Evolutionary conservation across 2,329 filamentous ascomycete species (phyloP), one percentile per base, ranked within the genome.

Genomic region (Clarireedia homoeocarpa): DNA sequence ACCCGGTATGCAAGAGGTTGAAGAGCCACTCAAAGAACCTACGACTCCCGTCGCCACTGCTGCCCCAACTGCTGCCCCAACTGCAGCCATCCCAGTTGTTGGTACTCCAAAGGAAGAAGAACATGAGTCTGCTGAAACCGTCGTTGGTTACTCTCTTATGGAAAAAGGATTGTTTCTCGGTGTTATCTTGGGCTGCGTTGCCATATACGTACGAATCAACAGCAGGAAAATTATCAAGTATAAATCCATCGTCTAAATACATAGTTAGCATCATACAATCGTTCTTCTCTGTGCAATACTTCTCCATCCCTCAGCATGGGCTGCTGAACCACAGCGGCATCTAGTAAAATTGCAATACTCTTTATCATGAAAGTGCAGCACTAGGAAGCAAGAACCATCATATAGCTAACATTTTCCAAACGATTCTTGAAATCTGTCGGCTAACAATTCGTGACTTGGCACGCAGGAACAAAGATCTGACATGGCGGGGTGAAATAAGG

Each of bases 151-250:
- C 71, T 74, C 72, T 23, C 63, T 76, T 59, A 36, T 77, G 58
- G 74, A 77, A 63, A 82, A 80, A 71, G 73, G 71, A n/a, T 66
- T 77, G 48, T 66, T 82, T 51, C 76, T 81, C 62, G 72, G 70
- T 45, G 70, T 79, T 50, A 72, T 83, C 56, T 60, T 78, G 40
- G 72, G 69, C 26, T 75, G 71, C 51, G 66, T 82, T 50, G 74
- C 67, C 26, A 62, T 73, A 47, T 79, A 75, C 67, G 51, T 80
- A 53, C 74, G 75, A 58, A 60, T 75, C 58, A 71, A 70, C 23
- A 72, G 65, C 59, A 70, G 65, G 62, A 71, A 66, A 61, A 61
- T 24, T 39, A 65, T 59, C 44, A 58, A 61, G 44, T 68, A 63
- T 34, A 67, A 65, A 63, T 67, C 63, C 53, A 62, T 66, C 59